Evolutionary conservation across 495 filamentous ascomycete species (phyloP).

Genomic region (Bombardia bombarda): DNA sequence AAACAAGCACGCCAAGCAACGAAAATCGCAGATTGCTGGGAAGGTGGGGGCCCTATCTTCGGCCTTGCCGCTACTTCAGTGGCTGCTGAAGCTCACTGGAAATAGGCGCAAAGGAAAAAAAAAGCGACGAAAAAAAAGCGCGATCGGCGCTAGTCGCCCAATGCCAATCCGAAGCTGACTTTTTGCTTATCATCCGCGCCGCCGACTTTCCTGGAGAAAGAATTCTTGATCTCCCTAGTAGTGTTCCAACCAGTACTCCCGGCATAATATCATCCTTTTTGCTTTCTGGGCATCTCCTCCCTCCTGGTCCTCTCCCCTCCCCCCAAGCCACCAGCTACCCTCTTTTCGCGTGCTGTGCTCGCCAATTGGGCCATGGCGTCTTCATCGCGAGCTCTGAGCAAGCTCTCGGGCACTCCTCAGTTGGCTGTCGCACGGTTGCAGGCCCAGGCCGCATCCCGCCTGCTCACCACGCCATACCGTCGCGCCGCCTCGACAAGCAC

Average conservation of each 20-base stretch:
- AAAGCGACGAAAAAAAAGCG: conserved; percentile 5
- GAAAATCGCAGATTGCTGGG: not conserved
- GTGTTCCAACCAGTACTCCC: not conserved
- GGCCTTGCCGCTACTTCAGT: not conserved
- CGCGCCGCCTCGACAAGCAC: conserved; percentile 10
- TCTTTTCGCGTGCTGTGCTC: conserved; percentile 6
- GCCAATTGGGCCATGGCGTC: conserved; percentile 28
- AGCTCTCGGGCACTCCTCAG: conserved; percentile 17
- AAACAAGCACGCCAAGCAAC: not conserved
- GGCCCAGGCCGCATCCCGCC: conserved; percentile 15
- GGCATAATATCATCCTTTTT: not conserved
- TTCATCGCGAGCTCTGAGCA: conserved; percentile 23
- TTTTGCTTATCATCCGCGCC: conserved; percentile 2
- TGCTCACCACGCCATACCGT: conserved; percentile 18
- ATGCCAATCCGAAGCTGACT: not conserved
- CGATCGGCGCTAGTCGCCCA: conserved; percentile 2
- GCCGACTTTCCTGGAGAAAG: not conserved
- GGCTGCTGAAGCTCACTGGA: not conserved
- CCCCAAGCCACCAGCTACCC: not conserved
- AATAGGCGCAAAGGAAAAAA: not conserved
- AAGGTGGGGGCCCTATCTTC: not conserved
- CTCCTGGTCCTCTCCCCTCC: not conserved
- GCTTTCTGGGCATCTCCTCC: not conserved
- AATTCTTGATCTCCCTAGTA: not conserved
- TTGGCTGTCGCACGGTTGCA: conserved; percentile 16